Base-by-base conservation (phyloP, 306 rosid genomes). In the Malus orientalis region DNA sequence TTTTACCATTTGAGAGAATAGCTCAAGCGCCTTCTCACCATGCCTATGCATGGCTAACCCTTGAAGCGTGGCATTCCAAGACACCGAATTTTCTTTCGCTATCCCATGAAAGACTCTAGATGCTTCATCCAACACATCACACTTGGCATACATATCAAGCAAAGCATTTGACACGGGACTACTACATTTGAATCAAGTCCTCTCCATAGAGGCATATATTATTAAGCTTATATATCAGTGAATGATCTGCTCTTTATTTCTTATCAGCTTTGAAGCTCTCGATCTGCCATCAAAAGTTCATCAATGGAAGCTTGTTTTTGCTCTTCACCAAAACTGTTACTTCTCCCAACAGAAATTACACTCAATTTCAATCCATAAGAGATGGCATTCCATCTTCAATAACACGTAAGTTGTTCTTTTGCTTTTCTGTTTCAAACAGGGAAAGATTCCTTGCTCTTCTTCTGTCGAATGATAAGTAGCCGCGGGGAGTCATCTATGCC, bases 31-130 rank as follows among this genome's bases (percentile, higher is more conserved):
- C 78, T 84, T 82, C 76, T 85, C 78, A 1, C 96, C 97, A 18
- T 78, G 89, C 51, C 97, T 97, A 69, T 92, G 97, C 83, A 86
- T 71, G 11, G 91, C 97, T 44, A 90, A 85, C 23, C 96, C 96
- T 60, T 90, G 98, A 29, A 90, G 88, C 91, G 89, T 89, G 33
- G 89, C 81, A 85, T 93, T 93, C 98, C 98, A 90, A 40, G 98
- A 90, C 45, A 90, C 93, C 51, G 82, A 53, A 83, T 90, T 96
- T 78, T 86, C 90, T 73, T 81, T 79, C 19, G 27, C 54, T 78
- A 80, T 84, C 82, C 75, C 88, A 58, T 73, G 61, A 68, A 93
- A 93, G 30, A 86, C 81, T 22, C 33, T 78, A 63, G 70, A 85
- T 2, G 94, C 94, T 47, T 76, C 84, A 42, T 89, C 93, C 78